phyloP scores from a whole-genome alignment of 2,329 filamentous ascomycete genomes.

The Emergomyces pasteurianus region DNA sequence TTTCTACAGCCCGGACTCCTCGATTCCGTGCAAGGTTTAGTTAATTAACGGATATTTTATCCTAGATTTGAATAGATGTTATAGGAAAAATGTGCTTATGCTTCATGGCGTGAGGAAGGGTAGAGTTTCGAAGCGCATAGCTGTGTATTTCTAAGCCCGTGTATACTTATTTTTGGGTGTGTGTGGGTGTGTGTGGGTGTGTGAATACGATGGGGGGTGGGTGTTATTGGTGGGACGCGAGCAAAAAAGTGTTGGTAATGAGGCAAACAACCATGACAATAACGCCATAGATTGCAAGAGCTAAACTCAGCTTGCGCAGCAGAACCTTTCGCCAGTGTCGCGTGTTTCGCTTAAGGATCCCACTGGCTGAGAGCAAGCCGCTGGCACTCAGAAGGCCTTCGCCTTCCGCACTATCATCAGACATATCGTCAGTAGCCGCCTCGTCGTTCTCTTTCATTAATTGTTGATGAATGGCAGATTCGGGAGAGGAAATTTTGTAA shows the following conservation, averaged over 20 bases:
- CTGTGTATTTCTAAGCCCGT: background rate
- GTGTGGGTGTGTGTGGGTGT: background rate
- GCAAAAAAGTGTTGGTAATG: slow-evolving; percentile 72
- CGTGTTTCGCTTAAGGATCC: slow-evolving; percentile 48
- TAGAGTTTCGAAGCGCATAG: too few species aligned
- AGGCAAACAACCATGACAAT: slow-evolving; percentile 85
- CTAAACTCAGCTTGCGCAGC: slow-evolving; percentile 61
- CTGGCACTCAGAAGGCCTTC: slow-evolving; percentile 25
- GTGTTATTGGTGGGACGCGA: slow-evolving; percentile 44
- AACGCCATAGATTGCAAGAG: slow-evolving; percentile 68
- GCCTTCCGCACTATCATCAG: slow-evolving; percentile 17
- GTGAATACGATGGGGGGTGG: background rate
- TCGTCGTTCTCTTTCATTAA: slow-evolving; percentile 85
- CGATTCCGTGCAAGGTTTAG: background rate
- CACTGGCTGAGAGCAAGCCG: slow-evolving; percentile 41
- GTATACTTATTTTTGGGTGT: background rate
- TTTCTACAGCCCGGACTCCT: background rate
- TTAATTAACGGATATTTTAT: background rate
- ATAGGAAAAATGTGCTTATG: background rate
- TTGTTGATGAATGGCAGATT: slow-evolving; percentile 74
- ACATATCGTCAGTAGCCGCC: slow-evolving; percentile 33
- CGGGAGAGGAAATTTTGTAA: slow-evolving; percentile 91
- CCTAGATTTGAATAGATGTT: background rate
- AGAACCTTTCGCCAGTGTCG: slow-evolving; percentile 52
- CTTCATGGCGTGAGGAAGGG: background rate